These are phyloP conservation scores for Heterobasidion irregulare DNA, from an alignment of 1,284 basidiomycete genomes.

Conservation along the genomic window DNA sequence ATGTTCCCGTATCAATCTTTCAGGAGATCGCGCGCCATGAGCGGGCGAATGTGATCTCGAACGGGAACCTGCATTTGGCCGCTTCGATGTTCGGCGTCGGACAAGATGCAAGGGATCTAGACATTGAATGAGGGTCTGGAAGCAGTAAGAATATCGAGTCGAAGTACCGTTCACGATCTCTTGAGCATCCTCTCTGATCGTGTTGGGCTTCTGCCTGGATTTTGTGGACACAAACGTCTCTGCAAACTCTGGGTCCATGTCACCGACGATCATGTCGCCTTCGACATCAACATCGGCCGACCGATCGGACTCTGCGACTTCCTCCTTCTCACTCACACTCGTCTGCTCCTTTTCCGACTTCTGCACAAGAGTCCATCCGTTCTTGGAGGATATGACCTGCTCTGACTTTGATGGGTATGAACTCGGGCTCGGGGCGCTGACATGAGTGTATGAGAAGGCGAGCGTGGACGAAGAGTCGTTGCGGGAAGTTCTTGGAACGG, in stretches of 20 bases:
- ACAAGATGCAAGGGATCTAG: constrained; percentile 46
- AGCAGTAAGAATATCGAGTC: constrained; percentile 11
- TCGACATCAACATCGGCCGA: constrained; percentile 44
- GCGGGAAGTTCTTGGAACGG: constrained; percentile 39
- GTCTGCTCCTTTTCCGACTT: constrained; percentile 30
- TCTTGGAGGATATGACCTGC: constrained; percentile 30
- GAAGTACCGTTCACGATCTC: constrained; percentile 64
- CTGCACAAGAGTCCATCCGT: constrained; percentile 72
- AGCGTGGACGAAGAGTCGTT: constrained; percentile 58
- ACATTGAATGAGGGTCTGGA: constrained; percentile 31
- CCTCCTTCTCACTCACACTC: constrained; percentile 17
- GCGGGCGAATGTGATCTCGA: constrained; percentile 17
- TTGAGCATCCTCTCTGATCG: constrained; percentile 57
- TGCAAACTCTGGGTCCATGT: constrained; percentile 52
- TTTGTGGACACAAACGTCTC: constrained; percentile 28
- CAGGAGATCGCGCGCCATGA: constrained; percentile 19
- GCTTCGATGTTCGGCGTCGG: constrained; percentile 30
- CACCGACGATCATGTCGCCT: constrained; percentile 67
- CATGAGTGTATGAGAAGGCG: constrained; percentile 76
- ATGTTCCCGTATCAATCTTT: constrained; percentile 61
- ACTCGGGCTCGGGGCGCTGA: constrained; percentile 65
- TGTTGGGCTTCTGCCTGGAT: constrained; percentile 35
- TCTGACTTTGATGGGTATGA: constrained; percentile 61
- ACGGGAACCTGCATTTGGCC: constrained; percentile 16
- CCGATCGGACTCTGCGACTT: constrained; percentile 18